Evolutionary conservation across 257 asterid genomes (phyloP), one percentile per base, ranked within the genome.

Genomic region (Penstemon newberryi): DNA sequence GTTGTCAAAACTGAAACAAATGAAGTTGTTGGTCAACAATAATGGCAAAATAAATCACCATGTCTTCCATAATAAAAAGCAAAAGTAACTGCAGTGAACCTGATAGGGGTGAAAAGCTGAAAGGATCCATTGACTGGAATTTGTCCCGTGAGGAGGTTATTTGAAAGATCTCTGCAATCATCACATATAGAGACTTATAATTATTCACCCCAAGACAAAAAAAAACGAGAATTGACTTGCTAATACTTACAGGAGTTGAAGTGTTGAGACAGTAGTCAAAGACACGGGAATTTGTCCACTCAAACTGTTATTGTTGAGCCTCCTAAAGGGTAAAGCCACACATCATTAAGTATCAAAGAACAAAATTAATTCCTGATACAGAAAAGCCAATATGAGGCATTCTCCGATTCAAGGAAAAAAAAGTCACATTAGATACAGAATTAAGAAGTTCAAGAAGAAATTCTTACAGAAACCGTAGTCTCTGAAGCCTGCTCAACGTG

Each of bases 171-270:
- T 51, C 99, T 94, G 91, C 84, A 82, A 70, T 50, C 67, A 52
- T 53, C 13, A 6, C 52, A 75, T 60, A 75, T 57, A 65, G 55
- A 45, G 53, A 79, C 46, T 18, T 58, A 41, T 47, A 60, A 80
- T 70, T 72, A 69, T 15, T 43, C 13, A 18, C 63, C 33, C 56
- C 77, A 71, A 53, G 51, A 40, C 57, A 3, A 53, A 56, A 15
- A 60, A 58, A 67, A 61, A 45, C 8, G 54, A 52, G 56, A 15
- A 57, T 49, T 66, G 37, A 51, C 37, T 43, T 36, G 43, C 53
- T 18, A 66, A 49, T 51, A 72, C 99, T 73, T 86, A 94, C 99
- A 94, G 99, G 81, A 94, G 97, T 94, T 94, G 99, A 83, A 94
- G 99, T 10, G 96, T 66, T 12, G 0, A 0, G 52, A 94, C 71